Evolutionary conservation across 345 rosid genomes (phyloP).

Genomic region (Dipteronia dyeriana): DNA sequence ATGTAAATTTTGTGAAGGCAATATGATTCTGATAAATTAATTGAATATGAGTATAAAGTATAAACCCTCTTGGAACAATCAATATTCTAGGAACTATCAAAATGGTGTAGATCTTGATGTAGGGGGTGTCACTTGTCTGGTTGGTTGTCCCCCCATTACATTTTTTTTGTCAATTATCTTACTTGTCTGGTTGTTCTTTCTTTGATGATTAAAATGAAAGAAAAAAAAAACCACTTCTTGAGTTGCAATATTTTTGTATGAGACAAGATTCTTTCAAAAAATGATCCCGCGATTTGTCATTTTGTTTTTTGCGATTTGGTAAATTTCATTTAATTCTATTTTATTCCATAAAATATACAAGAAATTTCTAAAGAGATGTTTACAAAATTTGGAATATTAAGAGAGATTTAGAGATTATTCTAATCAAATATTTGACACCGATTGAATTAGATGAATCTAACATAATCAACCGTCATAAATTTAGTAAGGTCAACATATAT

Average conservation of each 20-base stretch:
- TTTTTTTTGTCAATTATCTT: neutral
- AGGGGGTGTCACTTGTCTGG: neutral
- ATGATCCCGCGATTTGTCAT: neutral
- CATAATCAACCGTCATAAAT: too few relatives aligned
- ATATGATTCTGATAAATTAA: neutral
- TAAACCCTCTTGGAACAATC: neutral
- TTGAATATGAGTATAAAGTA: neutral
- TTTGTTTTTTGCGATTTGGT: neutral
- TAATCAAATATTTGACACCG: too few relatives aligned
- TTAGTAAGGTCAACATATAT: too few relatives aligned
- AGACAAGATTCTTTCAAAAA: neutral
- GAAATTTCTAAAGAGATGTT: neutral
- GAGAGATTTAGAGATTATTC: neutral
- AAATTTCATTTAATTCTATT: too few relatives aligned
- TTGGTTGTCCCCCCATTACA: neutral
- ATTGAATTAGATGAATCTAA: too few relatives aligned
- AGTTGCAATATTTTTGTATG: neutral
- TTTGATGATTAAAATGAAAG: neutral
- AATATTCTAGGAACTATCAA: neutral
- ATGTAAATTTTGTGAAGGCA: neutral
- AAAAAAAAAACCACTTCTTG: neutral
- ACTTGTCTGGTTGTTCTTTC: neutral
- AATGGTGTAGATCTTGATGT: conserved; percentile 16
- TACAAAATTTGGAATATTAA: too few relatives aligned
- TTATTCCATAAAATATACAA: too few relatives aligned